These are phyloP conservation scores for Telfairia occidentalis DNA, from an alignment of 331 rosid species.

Conservation along the genomic window DNA sequence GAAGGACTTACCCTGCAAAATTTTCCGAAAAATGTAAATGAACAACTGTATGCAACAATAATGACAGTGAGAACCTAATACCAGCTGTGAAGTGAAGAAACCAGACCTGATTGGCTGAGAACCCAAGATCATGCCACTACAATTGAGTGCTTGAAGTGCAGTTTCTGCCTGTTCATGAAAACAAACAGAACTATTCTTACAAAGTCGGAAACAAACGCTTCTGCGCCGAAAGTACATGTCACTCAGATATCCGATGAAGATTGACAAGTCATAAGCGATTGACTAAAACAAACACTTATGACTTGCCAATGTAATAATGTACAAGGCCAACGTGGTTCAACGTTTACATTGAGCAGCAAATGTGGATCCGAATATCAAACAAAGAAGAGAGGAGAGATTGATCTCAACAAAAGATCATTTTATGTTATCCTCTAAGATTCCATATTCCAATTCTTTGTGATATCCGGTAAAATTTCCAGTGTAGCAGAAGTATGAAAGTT, in stretches of 20 bases:
- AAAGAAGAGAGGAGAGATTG: background rate
- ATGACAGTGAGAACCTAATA: background rate
- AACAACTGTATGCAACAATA: background rate
- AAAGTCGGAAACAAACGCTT: background rate
- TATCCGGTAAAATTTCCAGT: too few species aligned
- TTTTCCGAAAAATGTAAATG: background rate
- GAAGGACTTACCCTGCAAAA: slow-evolving; percentile 87
- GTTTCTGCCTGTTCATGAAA: slow-evolving; percentile 70
- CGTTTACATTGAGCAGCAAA: background rate
- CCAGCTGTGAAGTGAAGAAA: slow-evolving; percentile 12
- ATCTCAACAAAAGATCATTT: background rate
- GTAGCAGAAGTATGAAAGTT: too few species aligned
- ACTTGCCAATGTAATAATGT: background rate
- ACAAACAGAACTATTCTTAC: slow-evolving; percentile 6
- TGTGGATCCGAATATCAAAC: background rate
- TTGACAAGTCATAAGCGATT: background rate
- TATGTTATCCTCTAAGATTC: background rate
- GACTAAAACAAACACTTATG: background rate
- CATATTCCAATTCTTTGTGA: background rate
- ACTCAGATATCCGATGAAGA: background rate
- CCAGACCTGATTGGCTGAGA: slow-evolving; percentile 71
- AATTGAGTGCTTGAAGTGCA: slow-evolving; percentile 73
- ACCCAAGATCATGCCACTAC: slow-evolving; percentile 89
- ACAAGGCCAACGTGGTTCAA: background rate
- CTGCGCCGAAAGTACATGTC: background rate